Conservation (phyloP, 1,139 yeast genomes). For the Candida pseudocylindracea region DNA sequence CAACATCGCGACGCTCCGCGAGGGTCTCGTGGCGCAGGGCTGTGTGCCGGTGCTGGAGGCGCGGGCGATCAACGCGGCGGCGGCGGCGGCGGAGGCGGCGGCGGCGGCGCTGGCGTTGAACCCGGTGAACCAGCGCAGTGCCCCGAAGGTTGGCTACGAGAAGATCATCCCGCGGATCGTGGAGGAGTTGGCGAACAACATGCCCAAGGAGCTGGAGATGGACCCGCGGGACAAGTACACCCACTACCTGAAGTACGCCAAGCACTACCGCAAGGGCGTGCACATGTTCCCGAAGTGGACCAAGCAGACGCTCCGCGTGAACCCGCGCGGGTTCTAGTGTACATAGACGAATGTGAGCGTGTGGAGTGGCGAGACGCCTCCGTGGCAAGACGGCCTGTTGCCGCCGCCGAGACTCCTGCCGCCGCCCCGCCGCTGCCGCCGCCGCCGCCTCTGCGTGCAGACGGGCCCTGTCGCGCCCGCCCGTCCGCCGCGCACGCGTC, state of each 20-base stretch:
- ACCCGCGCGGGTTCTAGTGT: constrained; percentile 50
- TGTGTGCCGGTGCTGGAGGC: no score
- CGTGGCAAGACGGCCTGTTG: no score
- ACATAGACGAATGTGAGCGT: no score
- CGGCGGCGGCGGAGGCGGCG: neutral
- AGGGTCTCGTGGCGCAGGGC: constrained; percentile 23
- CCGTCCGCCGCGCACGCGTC: no score
- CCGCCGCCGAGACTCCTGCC: no score
- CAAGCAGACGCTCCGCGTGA: constrained; percentile 54
- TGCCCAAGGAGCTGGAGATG: constrained; percentile 76
- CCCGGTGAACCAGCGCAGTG: neutral
- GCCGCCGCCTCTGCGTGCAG: no score
- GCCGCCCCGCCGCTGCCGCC: no score
- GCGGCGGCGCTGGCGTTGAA: no score
- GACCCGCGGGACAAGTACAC: constrained; percentile 65
- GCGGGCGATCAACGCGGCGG: no score
- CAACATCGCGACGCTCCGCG: constrained; percentile 47
- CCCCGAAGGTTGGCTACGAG: constrained; percentile 19
- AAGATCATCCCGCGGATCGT: constrained; percentile 9
- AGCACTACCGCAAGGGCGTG: constrained; percentile 69
- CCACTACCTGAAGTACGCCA: constrained; percentile 53
- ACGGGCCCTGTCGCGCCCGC: no score
- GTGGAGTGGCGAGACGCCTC: no score
- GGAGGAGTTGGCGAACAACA: constrained; percentile 11
- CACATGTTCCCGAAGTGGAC: constrained; percentile 88